Evolutionary conservation across 1,284 basidiomycete genomes (phyloP).

Genomic region (Dichomitus squalens): DNA sequence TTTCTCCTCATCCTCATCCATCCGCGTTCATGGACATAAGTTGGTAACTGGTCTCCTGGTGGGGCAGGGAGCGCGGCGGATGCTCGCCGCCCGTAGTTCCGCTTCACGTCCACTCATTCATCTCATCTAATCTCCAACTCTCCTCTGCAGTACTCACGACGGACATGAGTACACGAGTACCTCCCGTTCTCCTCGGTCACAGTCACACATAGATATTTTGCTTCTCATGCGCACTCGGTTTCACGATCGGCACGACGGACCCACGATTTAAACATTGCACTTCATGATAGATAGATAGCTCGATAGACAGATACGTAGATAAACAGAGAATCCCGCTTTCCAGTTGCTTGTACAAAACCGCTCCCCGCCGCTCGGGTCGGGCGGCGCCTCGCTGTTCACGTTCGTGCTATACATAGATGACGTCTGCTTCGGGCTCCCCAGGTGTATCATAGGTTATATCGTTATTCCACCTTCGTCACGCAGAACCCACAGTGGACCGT

Average conservation of each 20-base stretch:
- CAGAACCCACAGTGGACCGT: too few species aligned
- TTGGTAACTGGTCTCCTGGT: not conserved
- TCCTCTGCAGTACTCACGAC: not conserved
- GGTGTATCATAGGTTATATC: constrained; percentile 1
- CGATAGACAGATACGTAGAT: too few species aligned
- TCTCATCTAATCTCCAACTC: not conserved
- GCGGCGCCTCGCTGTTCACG: too few species aligned
- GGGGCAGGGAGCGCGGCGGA: not conserved
- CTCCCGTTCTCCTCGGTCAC: too few species aligned
- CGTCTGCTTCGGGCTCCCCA: not conserved
- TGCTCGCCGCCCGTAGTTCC: not conserved
- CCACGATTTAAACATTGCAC: too few species aligned
- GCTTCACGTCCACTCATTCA: constrained; percentile 1
- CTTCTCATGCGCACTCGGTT: too few species aligned
- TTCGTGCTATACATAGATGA: not conserved
- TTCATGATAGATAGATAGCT: too few species aligned
- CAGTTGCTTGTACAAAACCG: not conserved
- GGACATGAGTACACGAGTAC: not conserved
- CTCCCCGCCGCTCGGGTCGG: not conserved
- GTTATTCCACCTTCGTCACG: not conserved
- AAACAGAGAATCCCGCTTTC: too few species aligned
- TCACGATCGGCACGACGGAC: too few species aligned
- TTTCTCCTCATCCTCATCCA: not conserved
- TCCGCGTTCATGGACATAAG: not conserved
- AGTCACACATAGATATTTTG: too few species aligned